Conservation (phyloP, 768 basidiomycete genomes). For the Auricularia heimuer region DNA sequence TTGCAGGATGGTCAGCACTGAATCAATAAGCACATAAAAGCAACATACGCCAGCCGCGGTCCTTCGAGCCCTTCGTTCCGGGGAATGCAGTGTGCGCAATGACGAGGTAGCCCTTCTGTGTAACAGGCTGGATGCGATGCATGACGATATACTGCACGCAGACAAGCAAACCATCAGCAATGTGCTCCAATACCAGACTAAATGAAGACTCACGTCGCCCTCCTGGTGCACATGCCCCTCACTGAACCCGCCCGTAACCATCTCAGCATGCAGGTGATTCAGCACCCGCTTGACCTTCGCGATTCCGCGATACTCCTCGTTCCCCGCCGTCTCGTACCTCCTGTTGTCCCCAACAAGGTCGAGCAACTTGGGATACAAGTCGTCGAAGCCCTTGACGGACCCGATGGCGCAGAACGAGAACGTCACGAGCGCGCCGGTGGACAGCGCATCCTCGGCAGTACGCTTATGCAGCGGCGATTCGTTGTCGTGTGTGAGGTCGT, state of each 20-base stretch:
- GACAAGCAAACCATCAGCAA: slow-evolving; percentile 35
- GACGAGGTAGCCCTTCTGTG: slow-evolving; percentile 86
- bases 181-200: slow-evolving; percentile 29
- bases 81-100: slow-evolving; percentile 85
- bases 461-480: slow-evolving; percentile 85
- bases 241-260: slow-evolving; percentile 75
- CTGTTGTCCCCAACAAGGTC: slow-evolving; percentile 81
- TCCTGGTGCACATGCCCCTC: slow-evolving; percentile 98
- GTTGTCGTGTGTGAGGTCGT: slow-evolving; percentile 97
- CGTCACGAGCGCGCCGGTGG: slow-evolving; percentile 84
- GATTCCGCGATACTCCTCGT: slow-evolving; percentile 45
- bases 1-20: not conserved
- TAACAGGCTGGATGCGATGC: slow-evolving; percentile 82
- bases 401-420: slow-evolving; percentile 86
- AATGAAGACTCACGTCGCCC: slow-evolving; percentile 26
- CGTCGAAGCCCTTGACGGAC: slow-evolving; percentile 95
- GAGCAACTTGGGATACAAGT: slow-evolving; percentile 89
- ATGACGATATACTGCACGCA: slow-evolving; percentile 74
- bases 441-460: slow-evolving; percentile 89
- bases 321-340: slow-evolving; percentile 58
- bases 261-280: slow-evolving; percentile 84
- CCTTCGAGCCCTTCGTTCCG: slow-evolving; percentile 56
- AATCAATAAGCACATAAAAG: slow-evolving; percentile 3
- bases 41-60: slow-evolving; percentile 65
- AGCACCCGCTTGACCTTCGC: slow-evolving; percentile 56